Evolutionary conservation across 352 stramenopile species (phyloP).

Genomic region (Globisporangium okanoganense): DNA sequence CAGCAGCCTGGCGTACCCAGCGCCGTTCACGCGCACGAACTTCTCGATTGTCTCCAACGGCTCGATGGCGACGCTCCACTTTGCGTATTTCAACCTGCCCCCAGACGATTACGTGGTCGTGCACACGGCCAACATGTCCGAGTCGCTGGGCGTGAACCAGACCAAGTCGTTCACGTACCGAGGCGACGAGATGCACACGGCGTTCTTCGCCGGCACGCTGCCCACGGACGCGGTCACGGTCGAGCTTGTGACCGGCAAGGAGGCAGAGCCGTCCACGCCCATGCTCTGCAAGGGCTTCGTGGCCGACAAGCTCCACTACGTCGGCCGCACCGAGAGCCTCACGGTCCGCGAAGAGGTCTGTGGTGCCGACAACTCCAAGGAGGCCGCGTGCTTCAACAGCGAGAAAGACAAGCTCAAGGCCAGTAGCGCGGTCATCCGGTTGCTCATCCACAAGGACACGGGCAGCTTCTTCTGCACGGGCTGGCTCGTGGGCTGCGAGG

Average conservation of each 20-base stretch:
- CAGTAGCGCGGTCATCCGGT: conserved; percentile 39
- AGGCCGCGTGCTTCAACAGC: conserved; percentile 47
- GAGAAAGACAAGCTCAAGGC: conserved; percentile 18
- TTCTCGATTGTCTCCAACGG: conserved; percentile 32
- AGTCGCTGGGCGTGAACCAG: conserved; percentile 21
- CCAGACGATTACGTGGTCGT: conserved; percentile 52
- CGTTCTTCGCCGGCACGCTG: conserved; percentile 40
- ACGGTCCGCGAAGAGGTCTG: conserved; percentile 51
- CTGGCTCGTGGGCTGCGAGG: conserved; percentile 70
- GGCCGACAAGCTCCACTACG: conserved; percentile 49
- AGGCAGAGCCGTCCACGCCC: conserved; percentile 16
- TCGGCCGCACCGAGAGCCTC: background rate
- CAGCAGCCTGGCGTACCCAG: conserved; percentile 20
- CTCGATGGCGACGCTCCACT: conserved; percentile 61
- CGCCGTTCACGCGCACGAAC: conserved; percentile 13
- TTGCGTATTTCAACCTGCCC: conserved; percentile 61
- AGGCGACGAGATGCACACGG: conserved; percentile 22
- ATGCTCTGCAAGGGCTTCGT: conserved; percentile 41
- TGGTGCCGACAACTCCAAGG: conserved; percentile 49
- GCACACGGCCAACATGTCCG: background rate
- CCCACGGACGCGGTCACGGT: conserved; percentile 36
- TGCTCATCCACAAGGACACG: conserved; percentile 60
- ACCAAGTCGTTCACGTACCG: conserved; percentile 29
- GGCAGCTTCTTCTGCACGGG: conserved; percentile 67
- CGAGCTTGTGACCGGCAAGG: conserved; percentile 38